Evolutionary conservation across 2,329 filamentous ascomycete genomes (phyloP).

Genomic region (Moelleriella libera): DNA sequence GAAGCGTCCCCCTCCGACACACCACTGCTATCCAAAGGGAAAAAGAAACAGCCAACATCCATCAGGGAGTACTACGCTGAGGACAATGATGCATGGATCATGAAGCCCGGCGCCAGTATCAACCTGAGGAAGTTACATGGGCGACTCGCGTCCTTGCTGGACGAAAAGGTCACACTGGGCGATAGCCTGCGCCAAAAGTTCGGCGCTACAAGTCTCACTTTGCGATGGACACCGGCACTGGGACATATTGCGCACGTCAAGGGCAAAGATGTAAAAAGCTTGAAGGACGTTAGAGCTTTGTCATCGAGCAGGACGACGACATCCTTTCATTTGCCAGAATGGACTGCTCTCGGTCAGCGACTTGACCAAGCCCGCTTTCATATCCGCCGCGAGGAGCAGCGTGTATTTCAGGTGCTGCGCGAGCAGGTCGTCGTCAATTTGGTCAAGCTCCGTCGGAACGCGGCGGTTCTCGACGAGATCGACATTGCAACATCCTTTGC

Average conservation of each 20-base stretch:
- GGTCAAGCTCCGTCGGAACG: constrained; percentile 76
- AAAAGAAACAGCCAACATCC: constrained; percentile 28
- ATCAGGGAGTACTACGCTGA: constrained; percentile 44
- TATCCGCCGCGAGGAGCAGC: constrained; percentile 73
- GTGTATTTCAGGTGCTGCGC: constrained; percentile 62
- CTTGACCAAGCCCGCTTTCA: constrained; percentile 66
- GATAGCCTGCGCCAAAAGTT: constrained; percentile 47
- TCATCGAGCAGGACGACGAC: constrained; percentile 72
- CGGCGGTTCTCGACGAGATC: constrained; percentile 81
- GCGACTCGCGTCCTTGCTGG: constrained; percentile 43
- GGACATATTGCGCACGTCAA: constrained; percentile 88
- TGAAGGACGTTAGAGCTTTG: constrained; percentile 29
- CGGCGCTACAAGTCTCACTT: constrained; percentile 48
- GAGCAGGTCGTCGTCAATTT: constrained; percentile 67
- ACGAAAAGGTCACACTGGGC: constrained; percentile 47
- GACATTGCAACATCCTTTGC: constrained; percentile 85
- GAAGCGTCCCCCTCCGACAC: constrained; percentile 49
- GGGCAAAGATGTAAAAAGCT: constrained; percentile 51
- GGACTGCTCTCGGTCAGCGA: constrained; percentile 66
- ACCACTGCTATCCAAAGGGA: constrained; percentile 39
- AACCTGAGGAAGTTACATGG: constrained; percentile 53
- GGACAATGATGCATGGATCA: constrained; percentile 47
- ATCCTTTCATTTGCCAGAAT: constrained; percentile 71
- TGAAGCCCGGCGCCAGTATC: constrained; percentile 54
- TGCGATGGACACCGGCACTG: constrained; percentile 76